Conservation (phyloP, 2,329 filamentous ascomycete genomes). For the Phoma sp. region DNA sequence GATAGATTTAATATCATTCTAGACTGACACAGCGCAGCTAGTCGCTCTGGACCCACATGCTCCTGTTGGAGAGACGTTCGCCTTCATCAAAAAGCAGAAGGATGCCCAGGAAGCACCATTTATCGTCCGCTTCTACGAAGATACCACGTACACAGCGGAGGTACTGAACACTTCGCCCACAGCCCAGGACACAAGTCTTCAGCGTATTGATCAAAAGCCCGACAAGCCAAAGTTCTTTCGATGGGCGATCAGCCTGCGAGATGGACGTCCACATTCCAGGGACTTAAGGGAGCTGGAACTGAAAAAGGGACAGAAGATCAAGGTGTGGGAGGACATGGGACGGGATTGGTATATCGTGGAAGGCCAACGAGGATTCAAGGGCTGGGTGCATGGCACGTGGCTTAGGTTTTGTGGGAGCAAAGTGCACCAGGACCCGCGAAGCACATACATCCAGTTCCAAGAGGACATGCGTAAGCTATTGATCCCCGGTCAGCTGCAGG, state of each 20-base stretch:
- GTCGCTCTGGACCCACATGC: slow-evolving; percentile 32
- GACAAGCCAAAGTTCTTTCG: slow-evolving; percentile 10
- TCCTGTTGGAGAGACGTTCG: slow-evolving; percentile 29
- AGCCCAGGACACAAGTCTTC: slow-evolving; percentile 2
- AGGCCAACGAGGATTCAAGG: slow-evolving; percentile 20
- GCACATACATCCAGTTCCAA: slow-evolving; percentile 28
- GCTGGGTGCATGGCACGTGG: slow-evolving; percentile 37
- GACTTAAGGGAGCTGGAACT: slow-evolving; percentile 38
- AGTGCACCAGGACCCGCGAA: slow-evolving; percentile 17
- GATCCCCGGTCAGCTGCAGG: slow-evolving; percentile 20
- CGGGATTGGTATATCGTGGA: slow-evolving; percentile 34
- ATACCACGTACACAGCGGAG: slow-evolving; percentile 22
- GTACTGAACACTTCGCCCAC: background rate
- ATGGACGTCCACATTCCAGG: slow-evolving; percentile 28
- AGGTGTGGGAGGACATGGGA: slow-evolving; percentile 32
- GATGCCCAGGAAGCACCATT: slow-evolving; percentile 21
- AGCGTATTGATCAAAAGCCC: background rate
- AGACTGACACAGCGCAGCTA: slow-evolving; percentile 27
- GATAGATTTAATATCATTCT: background rate
- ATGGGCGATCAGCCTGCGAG: slow-evolving; percentile 31
- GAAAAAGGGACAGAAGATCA: slow-evolving; percentile 32
- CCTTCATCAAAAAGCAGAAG: slow-evolving; percentile 35
- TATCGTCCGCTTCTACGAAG: slow-evolving; percentile 27
- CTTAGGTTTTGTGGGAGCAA: slow-evolving; percentile 29
- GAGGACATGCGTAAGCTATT: slow-evolving; percentile 27